A percentile compares a stretch with the other conserved stretches of the same genome.
Conservation (phyloP, 2,329 filamentous ascomycete genomes). For the Blastomyces gilchristii region DNA sequence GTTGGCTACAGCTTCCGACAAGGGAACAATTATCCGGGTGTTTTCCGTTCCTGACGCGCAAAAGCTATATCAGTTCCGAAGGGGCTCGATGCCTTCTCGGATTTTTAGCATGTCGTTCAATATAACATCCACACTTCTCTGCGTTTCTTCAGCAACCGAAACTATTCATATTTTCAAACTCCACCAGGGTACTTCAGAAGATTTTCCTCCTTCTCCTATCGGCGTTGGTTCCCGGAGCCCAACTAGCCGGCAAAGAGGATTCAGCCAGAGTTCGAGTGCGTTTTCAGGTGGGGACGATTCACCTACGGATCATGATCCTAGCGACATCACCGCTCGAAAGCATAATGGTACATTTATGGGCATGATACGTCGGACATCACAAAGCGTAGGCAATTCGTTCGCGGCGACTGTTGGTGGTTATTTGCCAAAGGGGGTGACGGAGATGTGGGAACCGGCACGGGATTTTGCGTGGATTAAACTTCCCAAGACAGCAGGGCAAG, state of each 20-base stretch:
- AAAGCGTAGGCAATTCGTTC: slow-evolving; percentile 81
- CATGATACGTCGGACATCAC: slow-evolving; percentile 86
- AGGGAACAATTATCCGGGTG: slow-evolving; percentile 91
- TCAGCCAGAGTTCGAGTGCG: slow-evolving; percentile 21
- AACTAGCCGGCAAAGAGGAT: slow-evolving; percentile 17
- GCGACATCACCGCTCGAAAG: slow-evolving; percentile 33
- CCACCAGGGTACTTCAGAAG: slow-evolving; percentile 27
- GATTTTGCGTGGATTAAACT: slow-evolving; percentile 97
- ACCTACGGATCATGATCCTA: slow-evolving; percentile 22
- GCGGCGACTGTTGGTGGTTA: slow-evolving; percentile 86
- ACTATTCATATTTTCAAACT: slow-evolving; percentile 95
- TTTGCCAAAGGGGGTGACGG: slow-evolving; percentile 81
- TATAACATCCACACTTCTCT: slow-evolving; percentile 80
- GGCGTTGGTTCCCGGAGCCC: slow-evolving; percentile 10
- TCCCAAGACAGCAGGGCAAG: slow-evolving; percentile 48
- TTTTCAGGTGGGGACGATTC: slow-evolving; percentile 25
- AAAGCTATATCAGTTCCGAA: slow-evolving; percentile 91
- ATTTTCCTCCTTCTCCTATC: slow-evolving; percentile 20
- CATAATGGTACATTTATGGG: slow-evolving; percentile 72
- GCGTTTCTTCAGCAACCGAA: slow-evolving; percentile 90
- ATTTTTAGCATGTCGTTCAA: slow-evolving; percentile 99
- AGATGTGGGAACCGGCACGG: slow-evolving; percentile 92
- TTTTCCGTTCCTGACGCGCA: slow-evolving; percentile 85
- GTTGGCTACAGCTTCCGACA: slow-evolving; percentile 90
- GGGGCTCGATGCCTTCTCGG: slow-evolving; percentile 86